Evolutionary conservation across 805 yeast species (phyloP).

Genomic region (Cyberlindnera euphorbiiphila): DNA sequence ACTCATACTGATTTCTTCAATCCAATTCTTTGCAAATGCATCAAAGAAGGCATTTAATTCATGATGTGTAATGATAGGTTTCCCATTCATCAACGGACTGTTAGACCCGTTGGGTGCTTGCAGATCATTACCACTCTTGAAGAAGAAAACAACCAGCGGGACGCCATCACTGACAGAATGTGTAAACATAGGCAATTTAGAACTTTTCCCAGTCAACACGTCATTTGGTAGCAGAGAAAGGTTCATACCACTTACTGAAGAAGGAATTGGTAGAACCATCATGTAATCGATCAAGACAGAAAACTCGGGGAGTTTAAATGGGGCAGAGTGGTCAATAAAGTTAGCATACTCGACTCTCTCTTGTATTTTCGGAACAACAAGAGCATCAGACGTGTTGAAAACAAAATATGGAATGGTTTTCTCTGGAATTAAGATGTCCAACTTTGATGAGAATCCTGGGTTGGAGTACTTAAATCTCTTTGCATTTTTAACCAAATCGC

Average conservation of each 20-base stretch:
- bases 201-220: conserved; percentile 8
- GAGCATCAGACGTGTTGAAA: conserved; percentile 32
- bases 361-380: conserved; percentile 15
- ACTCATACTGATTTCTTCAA: conserved; percentile 29
- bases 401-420: conserved; percentile 35
- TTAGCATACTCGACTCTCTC: conserved; percentile 22
- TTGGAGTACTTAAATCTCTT: conserved; percentile 22
- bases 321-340: conserved; percentile 32
- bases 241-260: conserved; percentile 19
- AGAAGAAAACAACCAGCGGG: conserved; percentile 39
- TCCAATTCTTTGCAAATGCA: conserved; percentile 39
- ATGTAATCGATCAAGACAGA: conserved; percentile 36
- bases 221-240: conserved; percentile 11
- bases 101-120: conserved; percentile 13
- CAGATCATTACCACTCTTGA: conserved; percentile 27
- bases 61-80: conserved; percentile 5
- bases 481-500: conserved; percentile 23
- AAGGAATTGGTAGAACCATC: conserved; percentile 35
- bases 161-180: conserved; percentile 18
- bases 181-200: conserved; percentile 29
- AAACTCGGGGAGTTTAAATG: conserved; percentile 37
- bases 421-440: conserved; percentile 31
- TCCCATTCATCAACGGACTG: conserved; percentile 13
- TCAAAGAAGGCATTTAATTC: conserved; percentile 35
- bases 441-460: conserved; percentile 14